Base-by-base conservation (phyloP, 306 rosid species). In the Inga laurina region DNA sequence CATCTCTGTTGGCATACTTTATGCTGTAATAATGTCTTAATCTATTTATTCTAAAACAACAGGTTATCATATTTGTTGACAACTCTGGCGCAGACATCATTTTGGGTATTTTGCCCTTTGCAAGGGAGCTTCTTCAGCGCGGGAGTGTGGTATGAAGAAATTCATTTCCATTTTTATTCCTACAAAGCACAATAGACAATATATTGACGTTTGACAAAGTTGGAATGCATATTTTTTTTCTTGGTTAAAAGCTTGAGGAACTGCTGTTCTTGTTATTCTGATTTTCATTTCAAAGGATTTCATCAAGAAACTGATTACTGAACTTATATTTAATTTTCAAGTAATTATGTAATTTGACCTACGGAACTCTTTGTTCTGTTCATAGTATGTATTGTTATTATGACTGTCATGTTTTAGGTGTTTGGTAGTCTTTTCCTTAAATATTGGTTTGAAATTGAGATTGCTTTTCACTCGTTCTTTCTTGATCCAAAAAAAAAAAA, bases 1-100 rank as follows among this genome's bases (percentile, higher is more conserved):
- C 77, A 72, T 72, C 22, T 75, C 44, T 74, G 75, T 59, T 80
- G 81, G 45, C 1, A 44, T 83, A 22, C 65, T 77, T 45, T 67
- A 10, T 45, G 44, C 46, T 75, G 35, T 46, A 69, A 54, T 75
- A 70, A 64, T 80, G 78, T 75, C 57, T 66, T 87, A 69, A 90
- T 76, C 34, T 72, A 9, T 77, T 82, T 22, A 70, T 75, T 27
- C 61, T 89, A 76, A 59, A 39, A 44, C 82, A 27, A 59, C 90
- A 96, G 99, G 98, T 86, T 80, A 82, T 96, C 86, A 96, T 96
- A 82, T 96, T 96, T 92, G 98, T 96, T 56, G 99, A 93, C 86
- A 96, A 96, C 88, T 96, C 99, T 52, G 99, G 99, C 82, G 99
- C 98, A 11, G 99, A 96, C 88, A 85, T 96, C 37, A 89, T 96